Evolutionary conservation across 768 basidiomycete genomes (phyloP).

Genomic region (Pleurotus citrinopileatus): DNA sequence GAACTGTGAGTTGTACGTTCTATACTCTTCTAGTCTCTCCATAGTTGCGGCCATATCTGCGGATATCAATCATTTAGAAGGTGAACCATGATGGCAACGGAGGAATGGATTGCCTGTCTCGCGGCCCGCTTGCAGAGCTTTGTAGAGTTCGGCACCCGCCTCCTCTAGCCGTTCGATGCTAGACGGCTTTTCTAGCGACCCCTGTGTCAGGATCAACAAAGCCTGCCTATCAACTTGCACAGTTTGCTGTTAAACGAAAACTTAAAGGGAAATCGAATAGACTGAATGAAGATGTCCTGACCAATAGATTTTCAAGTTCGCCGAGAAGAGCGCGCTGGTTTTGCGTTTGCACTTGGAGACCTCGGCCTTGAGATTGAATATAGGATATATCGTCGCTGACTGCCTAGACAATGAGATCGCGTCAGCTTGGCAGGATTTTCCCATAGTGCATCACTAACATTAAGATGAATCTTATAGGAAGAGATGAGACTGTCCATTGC

Average conservation of each 20-base stretch:
- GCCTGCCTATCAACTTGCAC: conserved; percentile 86
- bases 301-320: conserved; percentile 87
- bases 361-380: conserved; percentile 95
- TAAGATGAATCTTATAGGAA: conserved; percentile 94
- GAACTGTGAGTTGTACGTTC: conserved; percentile 87
- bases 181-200: conserved; percentile 76
- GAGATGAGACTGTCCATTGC: conserved; percentile 86
- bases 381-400: conserved; percentile 93
- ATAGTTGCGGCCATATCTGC: conserved; percentile 96
- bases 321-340: conserved; percentile 84
- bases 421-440: too few relatives aligned
- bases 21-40: conserved; percentile 89
- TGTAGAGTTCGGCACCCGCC: conserved; percentile 88
- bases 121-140: conserved; percentile 84
- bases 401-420: conserved; percentile 48
- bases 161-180: conserved; percentile 80
- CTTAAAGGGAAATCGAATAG: neutral
- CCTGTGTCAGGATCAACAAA: conserved; percentile 78
- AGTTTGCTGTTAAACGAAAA: conserved; percentile 67
- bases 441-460: too few relatives aligned
- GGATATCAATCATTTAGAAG: neutral
- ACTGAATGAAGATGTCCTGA: conserved; percentile 27
- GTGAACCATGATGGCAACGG: neutral
- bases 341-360: conserved; percentile 95
- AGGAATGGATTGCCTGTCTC: conserved; percentile 67